Evolutionary conservation across 2,329 filamentous ascomycete species (phyloP), one percentile per base, ranked within the genome.

Genomic region (Endoconidiophora polonica): DNA sequence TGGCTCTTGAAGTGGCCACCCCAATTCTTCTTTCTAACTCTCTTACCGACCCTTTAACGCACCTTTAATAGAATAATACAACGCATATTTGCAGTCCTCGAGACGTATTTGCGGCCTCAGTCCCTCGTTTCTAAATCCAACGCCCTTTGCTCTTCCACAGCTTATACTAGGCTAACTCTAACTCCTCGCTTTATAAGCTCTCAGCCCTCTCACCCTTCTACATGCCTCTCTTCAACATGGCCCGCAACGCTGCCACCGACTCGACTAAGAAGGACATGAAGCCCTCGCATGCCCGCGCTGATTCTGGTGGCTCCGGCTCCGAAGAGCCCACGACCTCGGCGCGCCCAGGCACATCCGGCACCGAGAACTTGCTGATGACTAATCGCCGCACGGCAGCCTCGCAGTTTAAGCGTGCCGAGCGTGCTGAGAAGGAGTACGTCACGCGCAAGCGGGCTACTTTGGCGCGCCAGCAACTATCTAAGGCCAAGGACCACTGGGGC

Each of bases 301-400:
- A 24, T 9, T 46, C 44, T 12, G 29, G 40, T 16, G 20, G 26
- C 22, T 49, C 48, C 10, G 29, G 29, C 24, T 41, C 40, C 14
- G 44, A 42, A 12, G 46, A 44, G 9, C 33, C 51, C 16, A 18
- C 14, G 41, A 26, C 44, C 16, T 23, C 41, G 18, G 36, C 45
- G 18, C 62, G 68, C 18, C 66, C 67, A 4, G 64, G 65, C 52
- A 68, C 68, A 12, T 65, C 66, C 0, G 65, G 65, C 49, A 71
- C 68, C 16, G 65, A 68, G 55, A 62, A 63, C 54, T 58, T 67
- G 29, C 64, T 70, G 40, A 59, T 61, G 43, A 62, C 61, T 48
- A 64, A 61, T 50, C 62, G 64, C 23, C 63, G 60, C 37, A 57
- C 60, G 39, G 66, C 66, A 24, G 64, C 65, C 10, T 58, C 65